phyloP scores from a whole-genome alignment of 1,284 basidiomycete genomes.

The Marasmius sp. region DNA sequence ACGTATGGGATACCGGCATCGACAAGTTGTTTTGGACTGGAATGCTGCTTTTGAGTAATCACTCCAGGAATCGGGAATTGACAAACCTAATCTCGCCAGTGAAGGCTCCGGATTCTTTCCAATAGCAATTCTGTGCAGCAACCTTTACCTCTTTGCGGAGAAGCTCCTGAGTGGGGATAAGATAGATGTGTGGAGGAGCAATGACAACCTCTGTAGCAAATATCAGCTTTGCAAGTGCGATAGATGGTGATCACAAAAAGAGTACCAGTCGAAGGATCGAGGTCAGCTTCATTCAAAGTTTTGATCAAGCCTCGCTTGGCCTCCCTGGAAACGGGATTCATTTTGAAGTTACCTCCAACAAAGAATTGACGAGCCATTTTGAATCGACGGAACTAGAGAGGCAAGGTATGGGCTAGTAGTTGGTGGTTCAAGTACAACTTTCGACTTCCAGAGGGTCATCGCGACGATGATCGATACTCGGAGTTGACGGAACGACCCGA shows the following conservation, averaged over 20 bases:
- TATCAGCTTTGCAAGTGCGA: not conserved
- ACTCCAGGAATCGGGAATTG: not conserved
- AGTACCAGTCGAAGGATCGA: conserved; percentile 76
- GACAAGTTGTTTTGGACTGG: conserved; percentile 76
- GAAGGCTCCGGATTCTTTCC: conserved; percentile 86
- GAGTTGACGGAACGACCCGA: too few species aligned
- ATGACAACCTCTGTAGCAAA: conserved; percentile 79
- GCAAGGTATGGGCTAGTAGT: too few species aligned
- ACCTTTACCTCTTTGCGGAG: conserved; percentile 72
- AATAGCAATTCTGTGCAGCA: conserved; percentile 91
- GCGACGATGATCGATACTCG: too few species aligned
- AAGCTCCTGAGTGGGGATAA: conserved; percentile 64
- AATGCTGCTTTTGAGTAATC: conserved; percentile 1
- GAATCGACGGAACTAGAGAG: not conserved
- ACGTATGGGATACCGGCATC: conserved; percentile 91
- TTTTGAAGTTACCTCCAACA: conserved; percentile 95
- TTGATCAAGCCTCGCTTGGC: conserved; percentile 68
- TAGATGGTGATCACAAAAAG: not conserved
- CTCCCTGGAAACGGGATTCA: conserved; percentile 77
- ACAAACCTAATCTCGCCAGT: conserved; percentile 89
- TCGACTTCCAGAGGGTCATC: too few species aligned
- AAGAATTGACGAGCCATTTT: conserved; percentile 80
- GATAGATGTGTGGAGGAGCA: conserved; percentile 87
- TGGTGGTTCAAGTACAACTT: too few species aligned
- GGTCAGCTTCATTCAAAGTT: conserved; percentile 71